Evolutionary conservation across 2,329 filamentous ascomycete genomes (phyloP).

Genomic region (Ilyonectria destructans): DNA sequence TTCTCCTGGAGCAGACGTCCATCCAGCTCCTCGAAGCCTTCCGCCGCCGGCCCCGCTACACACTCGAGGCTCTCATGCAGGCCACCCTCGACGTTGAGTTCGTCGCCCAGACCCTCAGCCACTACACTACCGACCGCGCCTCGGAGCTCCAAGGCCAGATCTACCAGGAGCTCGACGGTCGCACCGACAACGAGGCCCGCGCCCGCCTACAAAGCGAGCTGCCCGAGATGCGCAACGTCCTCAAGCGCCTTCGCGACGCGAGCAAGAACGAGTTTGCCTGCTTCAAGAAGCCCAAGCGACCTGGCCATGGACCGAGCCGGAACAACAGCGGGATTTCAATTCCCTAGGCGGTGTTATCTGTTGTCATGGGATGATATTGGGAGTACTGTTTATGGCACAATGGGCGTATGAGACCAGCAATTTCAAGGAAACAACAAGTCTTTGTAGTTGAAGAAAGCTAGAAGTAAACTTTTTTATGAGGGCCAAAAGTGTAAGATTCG

Average conservation of each 20-base stretch:
- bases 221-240: conserved; percentile 87
- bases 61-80: conserved; percentile 90
- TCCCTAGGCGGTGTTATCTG: background rate
- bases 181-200: conserved; percentile 90
- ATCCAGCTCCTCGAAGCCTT: conserved; percentile 88
- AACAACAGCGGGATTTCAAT: conserved; percentile 54
- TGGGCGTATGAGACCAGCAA: conserved; percentile 6
- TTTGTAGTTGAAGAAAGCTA: conserved; percentile 21
- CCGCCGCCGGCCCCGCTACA: conserved; percentile 77
- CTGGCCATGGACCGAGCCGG: conserved; percentile 52
- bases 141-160: conserved; percentile 89
- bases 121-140: conserved; percentile 89
- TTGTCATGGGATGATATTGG: conserved; percentile 12
- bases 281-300: conserved; percentile 77
- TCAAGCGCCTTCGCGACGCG: conserved; percentile 87
- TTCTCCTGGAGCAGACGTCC: conserved; percentile 88
- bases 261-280: conserved; percentile 92
- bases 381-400: conserved; percentile 7
- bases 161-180: conserved; percentile 90
- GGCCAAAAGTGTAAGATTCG: conserved; percentile 9
- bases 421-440: conserved; percentile 1
- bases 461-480: conserved; percentile 20
- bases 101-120: conserved; percentile 90
- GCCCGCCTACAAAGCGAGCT: conserved; percentile 87
- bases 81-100: conserved; percentile 98